A percentile compares a stretch with the other conserved stretches of the same genome.
These are phyloP conservation scores for Microsporum ferrugineum DNA, from an alignment of 2,329 filamentous ascomycete species.

Conservation along the genomic window DNA sequence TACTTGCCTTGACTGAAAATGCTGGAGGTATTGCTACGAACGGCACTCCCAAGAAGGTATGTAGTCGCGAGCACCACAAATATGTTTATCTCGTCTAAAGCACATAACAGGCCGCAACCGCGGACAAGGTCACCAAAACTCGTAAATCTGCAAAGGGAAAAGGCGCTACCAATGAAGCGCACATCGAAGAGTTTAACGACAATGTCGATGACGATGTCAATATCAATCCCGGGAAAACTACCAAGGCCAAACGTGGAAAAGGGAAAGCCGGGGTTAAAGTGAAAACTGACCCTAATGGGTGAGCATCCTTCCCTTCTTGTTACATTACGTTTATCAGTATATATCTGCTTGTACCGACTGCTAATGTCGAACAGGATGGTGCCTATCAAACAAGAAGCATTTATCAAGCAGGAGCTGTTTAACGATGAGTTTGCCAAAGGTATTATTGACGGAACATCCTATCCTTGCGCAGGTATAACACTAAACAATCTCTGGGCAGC, in stretches of 20 bases:
- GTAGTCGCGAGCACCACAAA: background rate
- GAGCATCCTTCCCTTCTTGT: background rate
- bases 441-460: slow-evolving; percentile 12
- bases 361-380: background rate
- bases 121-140: slow-evolving; percentile 14
- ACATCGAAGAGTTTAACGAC: background rate
- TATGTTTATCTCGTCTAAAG: background rate
- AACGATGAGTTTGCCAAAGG: slow-evolving; percentile 9
- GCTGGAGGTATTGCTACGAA: slow-evolving; percentile 2
- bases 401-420: background rate
- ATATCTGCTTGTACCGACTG: background rate
- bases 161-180: background rate
- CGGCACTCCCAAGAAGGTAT: slow-evolving; percentile 8
- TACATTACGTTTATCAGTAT: background rate
- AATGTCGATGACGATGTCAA: background rate
- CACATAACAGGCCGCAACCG: slow-evolving; percentile 1
- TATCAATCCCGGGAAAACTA: background rate
- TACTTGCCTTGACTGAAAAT: slow-evolving; percentile 6
- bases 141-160: slow-evolving; percentile 12
- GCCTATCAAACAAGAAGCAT: background rate
- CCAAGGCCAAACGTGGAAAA: background rate
- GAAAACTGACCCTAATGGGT: background rate
- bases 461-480: slow-evolving; percentile 3
- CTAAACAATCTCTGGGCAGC: background rate
- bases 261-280: background rate